phyloP scores from a whole-genome alignment of 257 asterid species.

The Scutellaria galericulata region DNA sequence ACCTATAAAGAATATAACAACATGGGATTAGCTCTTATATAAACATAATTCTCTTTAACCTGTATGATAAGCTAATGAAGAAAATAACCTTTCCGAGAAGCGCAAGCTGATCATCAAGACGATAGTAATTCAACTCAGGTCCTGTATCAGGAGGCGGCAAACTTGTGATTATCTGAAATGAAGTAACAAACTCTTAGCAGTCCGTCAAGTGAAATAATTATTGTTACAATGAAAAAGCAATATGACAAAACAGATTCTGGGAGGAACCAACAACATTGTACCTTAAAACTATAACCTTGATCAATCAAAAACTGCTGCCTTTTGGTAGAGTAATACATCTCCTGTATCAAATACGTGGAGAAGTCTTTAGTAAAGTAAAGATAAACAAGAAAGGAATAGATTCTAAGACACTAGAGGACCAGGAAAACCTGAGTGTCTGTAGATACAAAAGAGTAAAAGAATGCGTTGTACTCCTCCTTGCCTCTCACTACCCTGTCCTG shows the following conservation, averaged over 20 bases:
- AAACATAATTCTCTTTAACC: neutral
- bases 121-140: constrained; percentile 66
- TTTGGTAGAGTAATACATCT: constrained; percentile 95
- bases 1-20: constrained; percentile 51
- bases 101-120: constrained; percentile 74
- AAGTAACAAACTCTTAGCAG: constrained; percentile 4
- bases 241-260: neutral
- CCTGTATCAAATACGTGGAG: constrained; percentile 52
- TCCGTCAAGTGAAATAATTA: neutral
- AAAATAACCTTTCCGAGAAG: constrained; percentile 83
- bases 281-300: constrained; percentile 99
- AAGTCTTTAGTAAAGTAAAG: neutral
- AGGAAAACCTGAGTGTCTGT: constrained; percentile 85
- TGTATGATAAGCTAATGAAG: constrained; percentile 19
- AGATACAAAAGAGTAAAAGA: constrained; percentile 96
- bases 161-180: constrained; percentile 80
- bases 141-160: constrained; percentile 88
- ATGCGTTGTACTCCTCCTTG: constrained; percentile 96
- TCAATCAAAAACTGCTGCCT: constrained; percentile 98
- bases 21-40: neutral
- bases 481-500: constrained; percentile 97
- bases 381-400: constrained; percentile 1
- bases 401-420: constrained; percentile 24
- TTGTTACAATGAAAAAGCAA: neutral
- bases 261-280: constrained; percentile 26